Evolutionary conservation across 345 rosid genomes (phyloP).

Genomic region (Toxicodendron radicans): DNA sequence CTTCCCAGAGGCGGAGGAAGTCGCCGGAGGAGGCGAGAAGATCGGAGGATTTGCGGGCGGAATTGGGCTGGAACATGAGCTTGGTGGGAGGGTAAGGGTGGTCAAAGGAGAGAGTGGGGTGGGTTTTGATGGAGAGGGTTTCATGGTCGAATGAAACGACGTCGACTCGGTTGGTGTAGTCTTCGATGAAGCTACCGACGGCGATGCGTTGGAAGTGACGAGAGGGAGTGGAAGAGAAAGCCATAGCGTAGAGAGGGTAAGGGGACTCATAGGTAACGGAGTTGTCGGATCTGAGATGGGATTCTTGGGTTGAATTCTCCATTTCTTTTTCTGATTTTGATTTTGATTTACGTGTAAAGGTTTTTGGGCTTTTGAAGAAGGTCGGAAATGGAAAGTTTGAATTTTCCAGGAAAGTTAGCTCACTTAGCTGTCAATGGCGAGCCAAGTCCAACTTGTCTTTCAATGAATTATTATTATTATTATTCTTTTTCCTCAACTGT

Average conservation of each 20-base stretch:
- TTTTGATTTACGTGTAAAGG: neutral
- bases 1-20: conserved; percentile 75
- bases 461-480: too few relatives aligned
- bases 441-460: too few relatives aligned
- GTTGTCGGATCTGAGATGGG: conserved; percentile 69
- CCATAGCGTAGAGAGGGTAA: conserved; percentile 80
- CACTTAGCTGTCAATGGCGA: too few relatives aligned
- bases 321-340: conserved; percentile 20
- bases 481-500: too few relatives aligned
- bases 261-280: conserved; percentile 84
- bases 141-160: conserved; percentile 79
- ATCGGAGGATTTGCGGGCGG: conserved; percentile 37
- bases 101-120: conserved; percentile 54
- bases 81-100: conserved; percentile 89
- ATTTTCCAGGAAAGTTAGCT: neutral
- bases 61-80: conserved; percentile 65
- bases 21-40: conserved; percentile 83
- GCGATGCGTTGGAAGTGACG: conserved; percentile 56
- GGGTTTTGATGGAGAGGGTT: conserved; percentile 54
- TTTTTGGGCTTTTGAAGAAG: too few relatives aligned
- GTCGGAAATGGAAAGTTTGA: neutral
- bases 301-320: conserved; percentile 85
- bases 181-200: conserved; percentile 87
- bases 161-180: conserved; percentile 79
- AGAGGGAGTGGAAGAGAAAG: conserved; percentile 54